Conservation (phyloP, 2,329 filamentous ascomycete species). For the Colletotrichum tropicicola region DNA sequence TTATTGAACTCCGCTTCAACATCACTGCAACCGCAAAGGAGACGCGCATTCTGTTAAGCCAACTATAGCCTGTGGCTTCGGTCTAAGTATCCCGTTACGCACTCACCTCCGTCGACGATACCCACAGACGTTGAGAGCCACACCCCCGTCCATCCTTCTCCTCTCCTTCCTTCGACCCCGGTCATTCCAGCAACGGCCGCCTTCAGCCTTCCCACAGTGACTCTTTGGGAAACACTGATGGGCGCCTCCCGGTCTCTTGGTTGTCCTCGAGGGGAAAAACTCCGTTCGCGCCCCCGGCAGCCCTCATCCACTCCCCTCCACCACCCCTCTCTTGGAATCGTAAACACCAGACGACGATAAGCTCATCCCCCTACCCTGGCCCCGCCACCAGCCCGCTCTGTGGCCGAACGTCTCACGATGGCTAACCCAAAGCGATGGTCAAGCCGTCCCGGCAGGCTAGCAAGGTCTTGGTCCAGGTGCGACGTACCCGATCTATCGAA, state of each 20-base stretch:
- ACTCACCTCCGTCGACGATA: constrained; percentile 8
- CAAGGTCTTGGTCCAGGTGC: constrained; percentile 10
- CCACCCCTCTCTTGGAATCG: constrained; percentile 21
- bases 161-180: neutral
- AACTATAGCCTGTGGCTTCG: constrained; percentile 1
- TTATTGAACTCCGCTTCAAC: constrained; percentile 17
- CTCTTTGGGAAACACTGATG: neutral
- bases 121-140: constrained; percentile 9
- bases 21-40: neutral
- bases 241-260: neutral
- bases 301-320: constrained; percentile 15
- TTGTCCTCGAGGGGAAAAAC: neutral
- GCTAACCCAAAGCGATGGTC: constrained; percentile 18
- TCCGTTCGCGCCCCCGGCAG: constrained; percentile 19
- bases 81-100: constrained; percentile 3
- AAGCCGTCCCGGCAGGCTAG: constrained; percentile 11
- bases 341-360: constrained; percentile 29
- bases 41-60: constrained; percentile 2
- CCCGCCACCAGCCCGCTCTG: constrained; percentile 19
- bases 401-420: constrained; percentile 25
- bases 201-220: constrained; percentile 11
- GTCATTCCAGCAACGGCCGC: constrained; percentile 10
- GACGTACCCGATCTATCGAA: neutral
- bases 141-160: neutral
- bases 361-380: constrained; percentile 25